phyloP scores from a whole-genome alignment of 768 basidiomycete genomes.

The Nevesoporus exiguus region DNA sequence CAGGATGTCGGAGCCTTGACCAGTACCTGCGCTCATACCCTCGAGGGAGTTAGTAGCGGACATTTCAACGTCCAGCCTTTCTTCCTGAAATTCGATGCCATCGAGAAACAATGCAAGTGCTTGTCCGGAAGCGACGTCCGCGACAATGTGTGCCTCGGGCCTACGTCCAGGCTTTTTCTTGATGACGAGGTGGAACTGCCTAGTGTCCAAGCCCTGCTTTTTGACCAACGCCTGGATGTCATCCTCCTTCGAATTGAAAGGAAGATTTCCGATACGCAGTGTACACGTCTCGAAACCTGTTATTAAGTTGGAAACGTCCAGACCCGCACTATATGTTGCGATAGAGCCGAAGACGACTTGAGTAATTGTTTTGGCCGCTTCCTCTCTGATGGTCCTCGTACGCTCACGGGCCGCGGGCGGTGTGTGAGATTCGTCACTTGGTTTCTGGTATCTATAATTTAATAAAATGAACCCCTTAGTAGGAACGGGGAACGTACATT shows the following conservation, averaged over 20 bases:
- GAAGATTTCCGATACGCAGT: too few species aligned
- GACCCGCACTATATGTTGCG: slow-evolving; percentile 52
- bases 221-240: slow-evolving; percentile 44
- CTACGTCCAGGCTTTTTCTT: slow-evolving; percentile 25
- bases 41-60: slow-evolving; percentile 38
- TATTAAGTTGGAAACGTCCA: too few species aligned
- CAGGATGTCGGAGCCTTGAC: slow-evolving; percentile 37
- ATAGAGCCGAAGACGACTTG: slow-evolving; percentile 46
- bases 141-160: slow-evolving; percentile 40
- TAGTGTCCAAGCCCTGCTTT: slow-evolving; percentile 39
- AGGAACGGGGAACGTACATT: too few species aligned
- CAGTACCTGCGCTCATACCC: slow-evolving; percentile 35
- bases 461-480: neutral
- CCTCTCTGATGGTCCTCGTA: slow-evolving; percentile 9
- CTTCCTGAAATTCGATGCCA: slow-evolving; percentile 45
- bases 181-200: too few species aligned
- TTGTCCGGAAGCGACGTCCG: slow-evolving; percentile 45
- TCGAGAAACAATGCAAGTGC: slow-evolving; percentile 44
- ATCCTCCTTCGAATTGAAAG: slow-evolving; percentile 31
- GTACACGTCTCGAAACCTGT: too few species aligned
- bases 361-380: too few species aligned
- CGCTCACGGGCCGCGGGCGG: slow-evolving; percentile 12
- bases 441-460: slow-evolving; percentile 9
- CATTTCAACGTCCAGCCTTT: slow-evolving; percentile 41
- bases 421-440: too few species aligned